phyloP scores from a whole-genome alignment of 2,329 filamentous ascomycete species.

The Trichoderma atrobrunneum region DNA sequence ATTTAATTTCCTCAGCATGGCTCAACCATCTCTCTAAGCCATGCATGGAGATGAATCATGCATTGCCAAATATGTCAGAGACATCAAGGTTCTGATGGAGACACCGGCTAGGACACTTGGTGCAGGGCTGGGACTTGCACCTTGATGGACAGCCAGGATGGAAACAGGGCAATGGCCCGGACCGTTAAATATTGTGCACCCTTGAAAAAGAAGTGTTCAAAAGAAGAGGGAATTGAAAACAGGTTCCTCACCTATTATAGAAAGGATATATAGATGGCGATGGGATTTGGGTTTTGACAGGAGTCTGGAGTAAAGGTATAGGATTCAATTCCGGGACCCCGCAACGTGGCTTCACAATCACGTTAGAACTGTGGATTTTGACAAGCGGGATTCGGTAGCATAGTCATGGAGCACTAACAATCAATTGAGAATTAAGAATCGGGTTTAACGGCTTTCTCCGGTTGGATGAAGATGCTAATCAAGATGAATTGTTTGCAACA shows the following conservation, averaged over 20 bases:
- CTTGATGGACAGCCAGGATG: constrained; percentile 4
- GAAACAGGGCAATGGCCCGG: background rate
- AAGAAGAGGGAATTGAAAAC: background rate
- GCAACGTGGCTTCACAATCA: constrained; percentile 1
- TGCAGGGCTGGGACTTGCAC: background rate
- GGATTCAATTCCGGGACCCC: background rate
- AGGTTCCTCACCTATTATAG: background rate
- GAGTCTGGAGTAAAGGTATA: background rate
- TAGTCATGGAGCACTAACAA: background rate
- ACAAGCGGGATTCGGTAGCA: background rate
- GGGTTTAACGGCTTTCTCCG: background rate
- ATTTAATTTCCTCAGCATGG: constrained; percentile 39
- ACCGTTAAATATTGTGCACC: background rate
- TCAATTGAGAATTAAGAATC: background rate
- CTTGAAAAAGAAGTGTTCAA: background rate
- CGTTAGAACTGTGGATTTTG: background rate
- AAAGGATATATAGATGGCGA: background rate
- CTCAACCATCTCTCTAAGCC: background rate
- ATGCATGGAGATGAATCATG: background rate
- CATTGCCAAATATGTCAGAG: background rate
- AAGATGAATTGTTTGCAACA: background rate
- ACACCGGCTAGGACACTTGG: background rate
- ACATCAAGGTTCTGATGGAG: constrained; percentile 14
- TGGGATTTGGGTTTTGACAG: background rate
- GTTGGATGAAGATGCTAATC: background rate